Evolutionary conservation across 1,284 basidiomycete species (phyloP).

Genomic region (Cutaneotrichosporon sp.): DNA sequence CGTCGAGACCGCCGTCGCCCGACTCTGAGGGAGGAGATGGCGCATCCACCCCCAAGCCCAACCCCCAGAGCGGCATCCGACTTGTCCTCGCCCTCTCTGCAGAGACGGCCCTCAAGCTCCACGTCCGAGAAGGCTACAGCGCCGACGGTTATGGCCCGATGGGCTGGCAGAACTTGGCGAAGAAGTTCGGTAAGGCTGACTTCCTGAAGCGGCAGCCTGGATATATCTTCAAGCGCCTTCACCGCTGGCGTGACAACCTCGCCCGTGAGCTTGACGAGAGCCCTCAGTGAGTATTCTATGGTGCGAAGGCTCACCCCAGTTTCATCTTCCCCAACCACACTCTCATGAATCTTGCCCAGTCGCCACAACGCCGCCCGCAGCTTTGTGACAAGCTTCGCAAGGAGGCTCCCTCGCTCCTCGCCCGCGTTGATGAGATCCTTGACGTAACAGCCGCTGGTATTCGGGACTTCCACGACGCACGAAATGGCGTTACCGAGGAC

Average conservation of each 20-base stretch:
- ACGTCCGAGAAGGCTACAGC: slow-evolving; percentile 71
- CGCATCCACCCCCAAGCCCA: slow-evolving; percentile 22
- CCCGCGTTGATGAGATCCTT: slow-evolving; percentile 64
- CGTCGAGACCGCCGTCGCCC: slow-evolving; percentile 41
- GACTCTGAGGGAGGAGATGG: slow-evolving; percentile 10
- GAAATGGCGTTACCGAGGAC: not conserved
- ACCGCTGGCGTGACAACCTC: slow-evolving; percentile 80
- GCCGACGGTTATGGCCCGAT: slow-evolving; percentile 63
- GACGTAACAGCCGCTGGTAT: slow-evolving; percentile 57
- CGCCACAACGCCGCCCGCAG: slow-evolving; percentile 63
- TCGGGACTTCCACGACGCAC: not conserved
- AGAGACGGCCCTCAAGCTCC: slow-evolving; percentile 69
- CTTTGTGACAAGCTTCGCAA: slow-evolving; percentile 25
- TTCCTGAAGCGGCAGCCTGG: slow-evolving; percentile 58
- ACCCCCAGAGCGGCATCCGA: slow-evolving; percentile 44
- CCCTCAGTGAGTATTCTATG: slow-evolving; percentile 61
- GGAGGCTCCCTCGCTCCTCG: not conserved
- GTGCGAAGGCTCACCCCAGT: slow-evolving; percentile 17
- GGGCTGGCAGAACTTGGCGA: slow-evolving; percentile 76
- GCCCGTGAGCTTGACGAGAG: slow-evolving; percentile 89
- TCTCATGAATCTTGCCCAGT: slow-evolving; percentile 65
- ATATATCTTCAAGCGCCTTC: slow-evolving; percentile 71
- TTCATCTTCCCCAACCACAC: slow-evolving; percentile 69
- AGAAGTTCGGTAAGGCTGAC: slow-evolving; percentile 70
- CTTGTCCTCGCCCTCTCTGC: slow-evolving; percentile 69